Evolutionary conservation across 225 moss, liverwort and hornwort genomes (phyloP).

Genomic region (Physcomitrellopsis africana): DNA sequence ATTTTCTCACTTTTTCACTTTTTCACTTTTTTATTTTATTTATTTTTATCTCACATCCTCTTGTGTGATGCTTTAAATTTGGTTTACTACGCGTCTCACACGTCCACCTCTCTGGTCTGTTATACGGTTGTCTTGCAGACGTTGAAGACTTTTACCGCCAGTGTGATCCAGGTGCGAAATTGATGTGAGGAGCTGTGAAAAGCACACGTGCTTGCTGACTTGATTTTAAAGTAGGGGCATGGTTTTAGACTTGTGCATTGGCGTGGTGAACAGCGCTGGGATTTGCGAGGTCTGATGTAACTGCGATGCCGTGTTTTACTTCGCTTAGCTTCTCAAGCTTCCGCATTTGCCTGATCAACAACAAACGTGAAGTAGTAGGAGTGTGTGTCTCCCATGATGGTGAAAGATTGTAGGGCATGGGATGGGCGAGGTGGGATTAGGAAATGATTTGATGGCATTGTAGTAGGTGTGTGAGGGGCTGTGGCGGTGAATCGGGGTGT

Average conservation of each 20-base stretch:
- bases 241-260: not conserved
- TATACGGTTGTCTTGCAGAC: constrained; percentile 16
- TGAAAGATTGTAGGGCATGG: not conserved
- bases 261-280: too few relatives aligned
- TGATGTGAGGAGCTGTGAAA: not conserved
- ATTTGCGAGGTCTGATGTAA: too few relatives aligned
- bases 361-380: not conserved
- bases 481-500: not conserved
- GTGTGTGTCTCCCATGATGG: not conserved
- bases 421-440: not conserved
- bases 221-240: not conserved
- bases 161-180: constrained; percentile 30
- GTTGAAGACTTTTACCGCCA: constrained; percentile 7
- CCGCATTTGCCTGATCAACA: too few relatives aligned
- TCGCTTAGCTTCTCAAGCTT: too few relatives aligned
- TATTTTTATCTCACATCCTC: not conserved
- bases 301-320: too few relatives aligned
- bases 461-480: not conserved
- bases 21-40: too few relatives aligned
- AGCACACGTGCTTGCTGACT: not conserved
- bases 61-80: not conserved
- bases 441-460: not conserved
- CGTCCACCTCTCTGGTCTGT: not conserved
- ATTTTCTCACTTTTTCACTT: not conserved
- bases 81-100: not conserved